Evolutionary conservation across 2,329 filamentous ascomycete species (phyloP), one percentile per base, ranked within the genome.

Genomic region (Incumbomyces delicatus): DNA sequence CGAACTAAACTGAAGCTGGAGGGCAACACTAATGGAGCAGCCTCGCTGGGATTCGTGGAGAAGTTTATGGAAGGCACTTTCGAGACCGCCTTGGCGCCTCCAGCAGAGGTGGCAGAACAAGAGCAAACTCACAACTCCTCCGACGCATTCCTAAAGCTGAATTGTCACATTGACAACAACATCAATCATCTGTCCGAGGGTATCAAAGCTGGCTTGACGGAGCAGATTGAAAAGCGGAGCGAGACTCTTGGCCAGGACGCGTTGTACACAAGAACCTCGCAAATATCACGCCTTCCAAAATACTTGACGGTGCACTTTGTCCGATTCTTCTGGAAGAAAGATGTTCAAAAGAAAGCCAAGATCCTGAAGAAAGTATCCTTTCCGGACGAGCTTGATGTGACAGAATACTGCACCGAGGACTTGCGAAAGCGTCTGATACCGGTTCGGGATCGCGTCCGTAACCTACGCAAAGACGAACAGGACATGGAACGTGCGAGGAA

Each of bases 291-390:
- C 16, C 73, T 95, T 41, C 92, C 92, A 14, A 94, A 95, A 66
- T 95, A 98, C 63, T 76, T 98, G 37, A 92, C 92, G 0, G 87
- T 98, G 3, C 92, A 98, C 66, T 95, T 98, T 64, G 86, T 98
- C 47, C 87, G 92, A 54, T 98, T 98, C 71, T 95, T 90, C 72
- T 98, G 92, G 92, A 90, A 94, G 62, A 81, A 84, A 39, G 87
- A 94, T 57, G 88, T 87, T 2, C 84, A 94, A 66, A 96, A 96
- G 73, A 98, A 98, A 75, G 89, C 90, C 56, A 98, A 98, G 76
- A 98, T 98, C 58, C 90, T 98, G 86, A 86, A 89, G 63, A 98
- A 96, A 69, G 92, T 98, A 48, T 90, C 87, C 0, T 98, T 98
- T 63, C 90, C 90, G 6, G 81, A 86, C 42, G 92, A 98, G 66